These are phyloP conservation scores for Thelonectria discophora DNA, from an alignment of 2,329 filamentous ascomycete species.

Conservation along the genomic window DNA sequence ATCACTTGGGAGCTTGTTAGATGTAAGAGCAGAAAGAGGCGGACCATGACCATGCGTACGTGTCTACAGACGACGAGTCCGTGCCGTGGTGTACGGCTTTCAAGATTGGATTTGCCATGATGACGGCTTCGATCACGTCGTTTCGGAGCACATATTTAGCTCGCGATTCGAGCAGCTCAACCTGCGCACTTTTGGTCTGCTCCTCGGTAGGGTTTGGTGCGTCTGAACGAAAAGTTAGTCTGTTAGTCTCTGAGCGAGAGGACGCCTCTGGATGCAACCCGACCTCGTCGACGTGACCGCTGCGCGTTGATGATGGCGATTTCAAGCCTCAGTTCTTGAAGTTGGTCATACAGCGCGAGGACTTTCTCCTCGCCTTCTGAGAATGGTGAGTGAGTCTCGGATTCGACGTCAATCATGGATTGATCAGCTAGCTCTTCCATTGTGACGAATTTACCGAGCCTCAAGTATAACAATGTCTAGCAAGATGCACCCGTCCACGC, in stretches of 20 bases:
- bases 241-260: conserved; percentile 23
- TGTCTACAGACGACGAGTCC: conserved; percentile 71
- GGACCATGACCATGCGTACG: conserved; percentile 57
- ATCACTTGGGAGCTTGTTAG: conserved; percentile 57
- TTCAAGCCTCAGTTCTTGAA: conserved; percentile 77
- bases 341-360: conserved; percentile 74
- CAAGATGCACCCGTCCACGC: neutral
- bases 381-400: conserved; percentile 59
- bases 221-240: conserved; percentile 16
- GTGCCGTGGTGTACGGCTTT: conserved; percentile 78
- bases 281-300: conserved; percentile 49
- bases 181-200: conserved; percentile 66
- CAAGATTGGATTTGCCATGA: conserved; percentile 78
- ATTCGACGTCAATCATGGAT: conserved; percentile 42
- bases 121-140: conserved; percentile 72
- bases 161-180: conserved; percentile 74
- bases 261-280: conserved; percentile 4
- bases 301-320: conserved; percentile 70
- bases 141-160: conserved; percentile 75
- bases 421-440: conserved; percentile 45
- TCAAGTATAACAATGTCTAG: too few species aligned
- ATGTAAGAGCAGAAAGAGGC: neutral
- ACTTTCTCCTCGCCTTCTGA: conserved; percentile 73
- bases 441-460: neutral
- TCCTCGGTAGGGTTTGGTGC: conserved; percentile 54